Percentiles rank a stretch among this genome's conserved stretches.
These are phyloP conservation scores for Oenanthe javanica DNA, from an alignment of 140 eudicot genomes.

Conservation along the genomic window DNA sequence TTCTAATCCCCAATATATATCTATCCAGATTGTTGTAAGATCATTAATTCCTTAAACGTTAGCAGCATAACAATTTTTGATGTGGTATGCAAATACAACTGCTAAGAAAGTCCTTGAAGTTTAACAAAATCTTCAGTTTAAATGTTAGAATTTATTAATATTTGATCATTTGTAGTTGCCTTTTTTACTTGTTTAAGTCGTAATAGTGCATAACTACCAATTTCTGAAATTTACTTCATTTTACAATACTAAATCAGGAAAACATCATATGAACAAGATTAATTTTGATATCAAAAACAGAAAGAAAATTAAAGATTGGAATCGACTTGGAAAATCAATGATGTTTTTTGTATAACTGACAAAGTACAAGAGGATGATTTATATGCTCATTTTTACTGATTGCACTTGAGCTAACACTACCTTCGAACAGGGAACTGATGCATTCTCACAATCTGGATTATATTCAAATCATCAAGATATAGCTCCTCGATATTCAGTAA, in stretches of 20 bases:
- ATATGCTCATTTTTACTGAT: not conserved
- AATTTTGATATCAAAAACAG: not conserved
- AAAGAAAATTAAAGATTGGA: not conserved
- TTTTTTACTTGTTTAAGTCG: not conserved
- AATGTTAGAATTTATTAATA: not conserved
- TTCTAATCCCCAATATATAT: not conserved
- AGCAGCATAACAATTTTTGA: not conserved
- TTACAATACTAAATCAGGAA: not conserved
- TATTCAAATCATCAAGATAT: conserved; percentile 99
- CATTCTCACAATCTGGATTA: conserved; percentile 94
- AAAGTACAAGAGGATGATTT: not conserved
- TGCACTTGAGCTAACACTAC: not conserved
- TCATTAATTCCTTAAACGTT: not conserved
- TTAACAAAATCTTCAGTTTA: not conserved
- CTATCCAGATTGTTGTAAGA: not conserved
- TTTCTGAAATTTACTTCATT: not conserved
- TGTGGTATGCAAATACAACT: not conserved
- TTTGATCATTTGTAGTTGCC: not conserved
- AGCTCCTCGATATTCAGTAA: conserved; percentile 95
- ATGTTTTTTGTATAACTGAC: not conserved
- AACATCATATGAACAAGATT: not conserved
- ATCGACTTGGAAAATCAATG: not conserved
- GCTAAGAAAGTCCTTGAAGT: not conserved
- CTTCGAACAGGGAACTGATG: conserved; percentile 76
- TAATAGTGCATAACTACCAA: too few species aligned